phyloP scores from a whole-genome alignment of 106 monocot species.

The Amphibolis antarctica region DNA sequence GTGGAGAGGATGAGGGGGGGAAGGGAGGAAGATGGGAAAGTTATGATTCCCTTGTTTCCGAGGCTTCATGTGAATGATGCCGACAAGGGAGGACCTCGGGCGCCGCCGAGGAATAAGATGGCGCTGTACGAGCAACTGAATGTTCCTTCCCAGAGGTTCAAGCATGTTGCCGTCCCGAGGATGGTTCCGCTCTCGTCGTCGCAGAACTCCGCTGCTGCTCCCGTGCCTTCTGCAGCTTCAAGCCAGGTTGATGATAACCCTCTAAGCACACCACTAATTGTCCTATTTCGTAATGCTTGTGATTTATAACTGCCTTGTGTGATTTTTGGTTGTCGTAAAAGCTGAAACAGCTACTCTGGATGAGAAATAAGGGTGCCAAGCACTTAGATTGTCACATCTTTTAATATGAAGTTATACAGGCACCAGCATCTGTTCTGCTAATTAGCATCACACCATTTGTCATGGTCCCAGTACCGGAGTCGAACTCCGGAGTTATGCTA shows the following conservation, averaged over 20 bases:
- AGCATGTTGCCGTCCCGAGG: slow-evolving; percentile 1
- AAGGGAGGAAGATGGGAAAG: slow-evolving; percentile 3
- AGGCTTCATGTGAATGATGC: slow-evolving; percentile 87
- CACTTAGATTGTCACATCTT: too few relatives aligned
- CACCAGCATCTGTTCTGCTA: too few relatives aligned
- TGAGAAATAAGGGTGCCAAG: too few relatives aligned
- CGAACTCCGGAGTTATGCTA: not conserved
- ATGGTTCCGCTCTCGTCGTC: slow-evolving; percentile 13
- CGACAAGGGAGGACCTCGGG: slow-evolving; percentile 71
- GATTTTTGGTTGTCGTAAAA: too few relatives aligned
- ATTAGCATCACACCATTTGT: not conserved
- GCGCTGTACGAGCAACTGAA: slow-evolving; percentile 86
- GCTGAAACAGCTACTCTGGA: too few relatives aligned
- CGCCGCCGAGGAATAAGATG: slow-evolving; percentile 99
- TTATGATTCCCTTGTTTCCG: slow-evolving; percentile 56
- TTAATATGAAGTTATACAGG: too few relatives aligned
- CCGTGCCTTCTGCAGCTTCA: slow-evolving; percentile 30
- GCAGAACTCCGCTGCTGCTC: slow-evolving; percentile 8
- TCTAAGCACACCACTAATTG: too few relatives aligned
- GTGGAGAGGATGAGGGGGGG: not conserved
- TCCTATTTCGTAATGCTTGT: too few relatives aligned
- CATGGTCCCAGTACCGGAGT: not conserved
- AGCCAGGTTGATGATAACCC: slow-evolving; percentile 19
- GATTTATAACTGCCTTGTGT: too few relatives aligned
- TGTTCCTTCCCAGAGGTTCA: slow-evolving; percentile 67